These are phyloP conservation scores for Pichia ethanolica DNA, from an alignment of 805 yeast species.

Conservation along the genomic window DNA sequence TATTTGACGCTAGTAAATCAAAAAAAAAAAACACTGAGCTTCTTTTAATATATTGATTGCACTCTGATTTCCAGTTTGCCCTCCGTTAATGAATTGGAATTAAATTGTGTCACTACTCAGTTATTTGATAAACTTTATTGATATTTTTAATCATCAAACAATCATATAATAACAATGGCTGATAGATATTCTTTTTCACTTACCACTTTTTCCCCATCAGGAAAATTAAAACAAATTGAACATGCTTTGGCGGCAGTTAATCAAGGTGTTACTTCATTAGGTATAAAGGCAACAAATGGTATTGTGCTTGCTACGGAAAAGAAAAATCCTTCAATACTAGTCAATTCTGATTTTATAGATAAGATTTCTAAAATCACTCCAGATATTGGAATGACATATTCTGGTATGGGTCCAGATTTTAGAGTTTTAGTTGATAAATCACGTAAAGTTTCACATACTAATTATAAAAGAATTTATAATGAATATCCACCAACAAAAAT, in stretches of 20 bases:
- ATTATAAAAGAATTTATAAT: conserved; percentile 87
- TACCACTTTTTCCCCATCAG: conserved; percentile 97
- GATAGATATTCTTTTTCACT: conserved; percentile 96
- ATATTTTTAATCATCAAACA: not conserved
- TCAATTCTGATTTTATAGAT: conserved; percentile 64
- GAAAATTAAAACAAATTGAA: conserved; percentile 95
- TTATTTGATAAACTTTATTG: too few species aligned
- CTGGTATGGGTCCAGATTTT: conserved; percentile 99
- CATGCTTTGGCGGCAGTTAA: conserved; percentile 96
- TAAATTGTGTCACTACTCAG: too few species aligned
- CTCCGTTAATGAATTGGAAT: not conserved
- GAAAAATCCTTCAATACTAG: conserved; percentile 72
- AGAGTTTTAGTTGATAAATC: conserved; percentile 91
- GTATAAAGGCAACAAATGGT: conserved; percentile 91
- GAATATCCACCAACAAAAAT: conserved; percentile 97
- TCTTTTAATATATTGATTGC: too few species aligned
- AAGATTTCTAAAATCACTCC: conserved; percentile 86
- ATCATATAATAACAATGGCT: conserved; percentile 50
- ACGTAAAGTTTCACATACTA: conserved; percentile 85
- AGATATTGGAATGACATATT: conserved; percentile 90
- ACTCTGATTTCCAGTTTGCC: too few species aligned
- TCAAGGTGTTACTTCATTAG: conserved; percentile 95
- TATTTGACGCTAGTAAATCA: too few species aligned
- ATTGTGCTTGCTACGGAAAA: conserved; percentile 95
- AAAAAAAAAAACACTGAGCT: too few species aligned